Conservation (phyloP, 495 filamentous ascomycete species). For the Daldinia decipiens region DNA sequence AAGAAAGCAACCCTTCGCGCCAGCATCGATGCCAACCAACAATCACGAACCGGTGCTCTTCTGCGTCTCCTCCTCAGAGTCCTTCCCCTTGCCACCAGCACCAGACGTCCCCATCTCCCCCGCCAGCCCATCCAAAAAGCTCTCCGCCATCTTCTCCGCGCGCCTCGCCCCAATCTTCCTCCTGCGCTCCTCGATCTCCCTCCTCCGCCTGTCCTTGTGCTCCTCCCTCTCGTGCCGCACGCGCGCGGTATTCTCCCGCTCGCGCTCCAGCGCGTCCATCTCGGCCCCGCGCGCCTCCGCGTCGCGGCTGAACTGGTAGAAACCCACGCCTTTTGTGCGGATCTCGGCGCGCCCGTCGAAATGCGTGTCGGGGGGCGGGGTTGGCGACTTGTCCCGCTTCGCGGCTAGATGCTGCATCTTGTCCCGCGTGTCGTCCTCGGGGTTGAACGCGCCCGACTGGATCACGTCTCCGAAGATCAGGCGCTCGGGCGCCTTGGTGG, state of each 20-base stretch:
- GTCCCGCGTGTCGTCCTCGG: constrained; percentile 62
- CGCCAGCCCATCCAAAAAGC: constrained; percentile 71
- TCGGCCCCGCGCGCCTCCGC: constrained; percentile 70
- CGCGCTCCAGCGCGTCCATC: constrained; percentile 76
- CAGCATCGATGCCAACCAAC: no score
- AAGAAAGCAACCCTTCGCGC: no score
- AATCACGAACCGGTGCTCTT: constrained; percentile 11
- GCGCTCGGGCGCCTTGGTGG: constrained; percentile 67
- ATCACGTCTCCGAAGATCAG: constrained; percentile 86
- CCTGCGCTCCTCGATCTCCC: constrained; percentile 63
- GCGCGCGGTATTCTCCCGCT: constrained; percentile 74
- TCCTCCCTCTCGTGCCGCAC: constrained; percentile 65
- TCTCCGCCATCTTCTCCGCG: constrained; percentile 74
- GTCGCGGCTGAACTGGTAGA: constrained; percentile 84
- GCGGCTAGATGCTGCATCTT: constrained; percentile 78
- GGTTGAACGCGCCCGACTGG: constrained; percentile 82
- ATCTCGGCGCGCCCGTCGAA: constrained; percentile 87
- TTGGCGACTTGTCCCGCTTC: constrained; percentile 76
- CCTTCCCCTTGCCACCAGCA: constrained; percentile 13
- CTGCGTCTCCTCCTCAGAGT: background rate
- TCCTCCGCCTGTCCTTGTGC: constrained; percentile 52
- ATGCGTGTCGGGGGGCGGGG: constrained; percentile 80
- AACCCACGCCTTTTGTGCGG: constrained; percentile 86
- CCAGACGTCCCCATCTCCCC: constrained; percentile 44
- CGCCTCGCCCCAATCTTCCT: constrained; percentile 62